Conservation (phyloP, 371 early-diverging fungal species). For the Mortierella sp. region DNA sequence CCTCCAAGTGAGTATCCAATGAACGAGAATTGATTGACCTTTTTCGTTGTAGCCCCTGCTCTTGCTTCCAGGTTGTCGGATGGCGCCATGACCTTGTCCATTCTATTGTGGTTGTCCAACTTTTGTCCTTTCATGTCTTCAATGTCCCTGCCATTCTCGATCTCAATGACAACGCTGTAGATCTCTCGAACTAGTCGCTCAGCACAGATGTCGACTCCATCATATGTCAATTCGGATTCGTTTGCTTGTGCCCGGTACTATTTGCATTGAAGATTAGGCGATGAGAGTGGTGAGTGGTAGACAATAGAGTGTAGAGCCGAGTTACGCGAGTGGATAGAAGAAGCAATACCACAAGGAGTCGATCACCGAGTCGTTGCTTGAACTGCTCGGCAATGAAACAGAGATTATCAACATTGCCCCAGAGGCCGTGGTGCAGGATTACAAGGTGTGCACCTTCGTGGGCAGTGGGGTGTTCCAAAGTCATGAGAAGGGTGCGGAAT, state of each 20-base stretch:
- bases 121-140: conserved; percentile 40
- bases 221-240: conserved; percentile 30
- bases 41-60: conserved; percentile 7
- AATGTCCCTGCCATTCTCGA: conserved; percentile 35
- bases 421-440: conserved; percentile 28
- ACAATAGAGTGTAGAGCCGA: neutral
- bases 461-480: neutral
- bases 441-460: conserved; percentile 15
- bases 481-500: too few relatives aligned
- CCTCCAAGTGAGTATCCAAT: conserved; percentile 89
- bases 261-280: neutral
- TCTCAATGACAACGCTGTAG: conserved; percentile 27
- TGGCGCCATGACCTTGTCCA: neutral
- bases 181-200: conserved; percentile 31
- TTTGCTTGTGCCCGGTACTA: conserved; percentile 42
- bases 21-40: conserved; percentile 69
- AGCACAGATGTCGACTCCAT: conserved; percentile 41
- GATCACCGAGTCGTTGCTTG: conserved; percentile 28
- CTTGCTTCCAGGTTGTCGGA: neutral
- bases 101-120: neutral
- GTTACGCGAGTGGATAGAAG: neutral
- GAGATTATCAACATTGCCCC: conserved; percentile 29
- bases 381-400: conserved; percentile 21
- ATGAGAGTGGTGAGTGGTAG: neutral
- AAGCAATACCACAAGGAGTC: conserved; percentile 18